Conservation (phyloP, 1,139 yeast genomes). For the Debaryomyces robertsiae region DNA sequence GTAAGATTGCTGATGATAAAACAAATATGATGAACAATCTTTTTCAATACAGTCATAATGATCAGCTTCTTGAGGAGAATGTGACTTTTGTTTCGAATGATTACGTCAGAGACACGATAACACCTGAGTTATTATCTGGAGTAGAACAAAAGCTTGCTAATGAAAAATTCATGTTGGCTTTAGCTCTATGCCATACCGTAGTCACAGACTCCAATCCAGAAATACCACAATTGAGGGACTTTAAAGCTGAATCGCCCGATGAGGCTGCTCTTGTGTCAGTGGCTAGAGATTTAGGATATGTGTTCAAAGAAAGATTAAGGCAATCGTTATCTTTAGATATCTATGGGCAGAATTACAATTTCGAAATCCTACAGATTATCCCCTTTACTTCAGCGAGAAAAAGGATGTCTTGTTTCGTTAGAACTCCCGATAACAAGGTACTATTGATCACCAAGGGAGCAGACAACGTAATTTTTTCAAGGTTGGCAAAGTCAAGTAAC, state of each 20-base stretch:
- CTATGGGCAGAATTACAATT: conserved; percentile 73
- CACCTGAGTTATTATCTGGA: conserved; percentile 35
- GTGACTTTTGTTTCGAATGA: conserved; percentile 81
- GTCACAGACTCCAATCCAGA: conserved; percentile 66
- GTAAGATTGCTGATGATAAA: conserved; percentile 64
- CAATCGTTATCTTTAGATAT: conserved; percentile 68
- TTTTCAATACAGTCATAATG: conserved; percentile 48
- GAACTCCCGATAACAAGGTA: conserved; percentile 50
- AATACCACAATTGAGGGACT: conserved; percentile 55
- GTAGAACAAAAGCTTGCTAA: conserved; percentile 62
- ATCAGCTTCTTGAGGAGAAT: conserved; percentile 62
- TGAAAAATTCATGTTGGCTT: conserved; percentile 80
- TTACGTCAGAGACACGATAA: conserved; percentile 40
- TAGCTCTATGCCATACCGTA: conserved; percentile 92
- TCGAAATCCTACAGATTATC: conserved; percentile 71
- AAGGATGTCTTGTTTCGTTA: conserved; percentile 61
- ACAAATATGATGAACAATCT: conserved; percentile 64
- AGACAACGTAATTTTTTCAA: conserved; percentile 82
- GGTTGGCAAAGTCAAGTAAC: conserved; percentile 49
- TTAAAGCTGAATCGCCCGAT: conserved; percentile 98
- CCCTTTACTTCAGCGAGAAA: conserved; percentile 92
- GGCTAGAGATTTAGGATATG: conserved; percentile 90
- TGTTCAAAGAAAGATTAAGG: conserved; percentile 75
- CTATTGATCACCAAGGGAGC: conserved; percentile 89
- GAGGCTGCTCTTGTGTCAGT: conserved; percentile 95